Percentiles rank a stretch among this genome's conserved stretches.
These are phyloP conservation scores for Hyaloperonospora arabidopsidis DNA, from an alignment of 352 stramenopile genomes.

Conservation along the genomic window DNA sequence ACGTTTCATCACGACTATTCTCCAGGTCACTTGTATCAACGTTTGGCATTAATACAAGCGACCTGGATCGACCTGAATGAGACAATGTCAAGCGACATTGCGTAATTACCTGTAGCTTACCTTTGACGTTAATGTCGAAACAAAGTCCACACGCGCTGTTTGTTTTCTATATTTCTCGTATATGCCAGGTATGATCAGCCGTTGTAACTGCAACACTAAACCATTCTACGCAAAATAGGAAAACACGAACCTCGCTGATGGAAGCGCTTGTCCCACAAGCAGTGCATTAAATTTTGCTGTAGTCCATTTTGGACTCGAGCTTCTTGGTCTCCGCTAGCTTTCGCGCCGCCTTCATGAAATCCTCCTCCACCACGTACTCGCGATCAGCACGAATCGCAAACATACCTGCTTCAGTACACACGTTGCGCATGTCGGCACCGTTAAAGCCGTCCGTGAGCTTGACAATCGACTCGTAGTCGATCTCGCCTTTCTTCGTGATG, in stretches of 20 bases:
- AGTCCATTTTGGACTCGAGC: conserved; percentile 99
- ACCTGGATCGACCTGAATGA: no score
- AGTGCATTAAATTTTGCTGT: conserved; percentile 96
- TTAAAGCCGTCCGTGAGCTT: conserved; percentile 99
- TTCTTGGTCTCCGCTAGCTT: conserved; percentile 99
- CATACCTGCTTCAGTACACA: conserved; percentile 94
- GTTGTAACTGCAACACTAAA: conserved; percentile 9
- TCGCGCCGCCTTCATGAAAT: conserved; percentile 99
- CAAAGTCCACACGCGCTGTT: conserved; percentile 17
- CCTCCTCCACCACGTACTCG: conserved; percentile 99
- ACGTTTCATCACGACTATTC: no score
- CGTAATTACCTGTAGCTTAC: no score
- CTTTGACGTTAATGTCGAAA: conserved; percentile 5
- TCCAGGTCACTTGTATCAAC: no score
- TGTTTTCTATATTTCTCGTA: conserved; percentile 24
- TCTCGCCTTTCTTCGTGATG: conserved; percentile 99
- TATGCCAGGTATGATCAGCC: conserved; percentile 9
- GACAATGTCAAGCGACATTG: no score
- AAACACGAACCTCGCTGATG: conserved; percentile 4
- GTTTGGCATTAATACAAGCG: no score
- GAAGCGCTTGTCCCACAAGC: neutral
- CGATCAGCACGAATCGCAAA: conserved; percentile 98
- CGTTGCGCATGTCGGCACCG: conserved; percentile 98
- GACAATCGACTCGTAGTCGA: conserved; percentile 98
- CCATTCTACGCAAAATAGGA: conserved; percentile 9